Conservation (phyloP, 192 early-diverging fungal species). For the Helicostylum pulchrum region DNA sequence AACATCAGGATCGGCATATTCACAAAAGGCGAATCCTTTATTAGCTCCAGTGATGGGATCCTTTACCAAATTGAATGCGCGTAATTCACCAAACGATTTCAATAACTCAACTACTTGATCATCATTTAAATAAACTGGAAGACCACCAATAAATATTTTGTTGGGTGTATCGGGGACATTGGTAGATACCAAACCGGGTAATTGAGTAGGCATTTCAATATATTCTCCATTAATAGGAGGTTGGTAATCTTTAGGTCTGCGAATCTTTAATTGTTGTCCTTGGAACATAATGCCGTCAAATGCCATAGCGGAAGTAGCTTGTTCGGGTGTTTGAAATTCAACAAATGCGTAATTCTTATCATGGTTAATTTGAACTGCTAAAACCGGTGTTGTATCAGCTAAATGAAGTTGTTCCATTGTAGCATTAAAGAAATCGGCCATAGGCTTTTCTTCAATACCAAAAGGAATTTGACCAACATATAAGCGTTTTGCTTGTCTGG, state of each 20-base stretch:
- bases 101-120: constrained; percentile 94
- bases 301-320: constrained; percentile 87
- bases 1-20: constrained; percentile 82
- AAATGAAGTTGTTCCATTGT: constrained; percentile 77
- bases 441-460: constrained; percentile 68
- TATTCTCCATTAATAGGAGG: constrained; percentile 50
- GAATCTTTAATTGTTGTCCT: constrained; percentile 80
- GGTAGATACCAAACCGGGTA: constrained; percentile 82
- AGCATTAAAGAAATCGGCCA: constrained; percentile 84
- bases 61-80: constrained; percentile 91
- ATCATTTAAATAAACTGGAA: constrained; percentile 85
- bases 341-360: constrained; percentile 98
- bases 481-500: constrained; percentile 78
- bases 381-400: constrained; percentile 67
- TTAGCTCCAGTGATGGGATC: constrained; percentile 48
- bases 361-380: constrained; percentile 82
- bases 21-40: constrained; percentile 95
- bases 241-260: constrained; percentile 93
- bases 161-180: constrained; percentile 88
- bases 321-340: constrained; percentile 85
- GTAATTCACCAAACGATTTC: constrained; percentile 89
- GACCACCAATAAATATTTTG: constrained; percentile 92
- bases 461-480: constrained; percentile 91
- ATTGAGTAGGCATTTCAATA: constrained; percentile 55
- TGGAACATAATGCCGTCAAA: constrained; percentile 90